These are phyloP conservation scores for Jaminaea rosea DNA, from an alignment of 1,284 basidiomycete species.

Conservation along the genomic window DNA sequence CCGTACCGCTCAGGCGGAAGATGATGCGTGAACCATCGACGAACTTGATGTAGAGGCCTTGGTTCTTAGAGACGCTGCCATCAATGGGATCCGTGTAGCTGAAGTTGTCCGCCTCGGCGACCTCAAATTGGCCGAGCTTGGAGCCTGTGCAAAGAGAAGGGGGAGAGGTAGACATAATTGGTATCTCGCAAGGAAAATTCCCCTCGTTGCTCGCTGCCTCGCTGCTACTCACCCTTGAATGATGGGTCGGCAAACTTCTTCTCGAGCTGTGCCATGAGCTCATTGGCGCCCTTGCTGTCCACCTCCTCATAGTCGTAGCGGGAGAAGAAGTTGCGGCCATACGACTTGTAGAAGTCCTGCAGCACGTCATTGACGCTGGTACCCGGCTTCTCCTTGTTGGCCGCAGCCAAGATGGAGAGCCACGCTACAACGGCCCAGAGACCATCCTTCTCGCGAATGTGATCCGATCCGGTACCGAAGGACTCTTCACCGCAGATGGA, in stretches of 20 bases:
- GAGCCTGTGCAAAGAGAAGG: no score
- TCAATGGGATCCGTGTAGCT: slow-evolving; percentile 97
- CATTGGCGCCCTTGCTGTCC: slow-evolving; percentile 75
- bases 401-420: slow-evolving; percentile 91
- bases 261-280: slow-evolving; percentile 72
- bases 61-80: slow-evolving; percentile 81
- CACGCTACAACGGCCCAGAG: slow-evolving; percentile 95
- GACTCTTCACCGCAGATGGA: slow-evolving; percentile 98
- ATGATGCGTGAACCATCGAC: slow-evolving; percentile 84
- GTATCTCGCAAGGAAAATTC: no score
- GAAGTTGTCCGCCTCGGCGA: slow-evolving; percentile 75
- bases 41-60: slow-evolving; percentile 88
- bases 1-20: slow-evolving; percentile 90
- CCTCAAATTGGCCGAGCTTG: slow-evolving; percentile 60
- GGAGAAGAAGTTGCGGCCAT: slow-evolving; percentile 96
- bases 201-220: no score
- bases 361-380: slow-evolving; percentile 51
- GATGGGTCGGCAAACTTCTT: slow-evolving; percentile 60
- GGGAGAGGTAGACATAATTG: no score
- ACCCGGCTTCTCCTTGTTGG: slow-evolving; percentile 60
- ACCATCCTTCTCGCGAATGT: slow-evolving; percentile 98
- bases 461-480: slow-evolving; percentile 98
- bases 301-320: slow-evolving; percentile 98
- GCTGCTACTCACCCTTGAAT: no score
- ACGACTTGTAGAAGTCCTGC: slow-evolving; percentile 75